A percentile compares a stretch with the other conserved stretches of the same genome.
phyloP scores from a whole-genome alignment of 306 rosid genomes.

The Styphnolobium japonicum region DNA sequence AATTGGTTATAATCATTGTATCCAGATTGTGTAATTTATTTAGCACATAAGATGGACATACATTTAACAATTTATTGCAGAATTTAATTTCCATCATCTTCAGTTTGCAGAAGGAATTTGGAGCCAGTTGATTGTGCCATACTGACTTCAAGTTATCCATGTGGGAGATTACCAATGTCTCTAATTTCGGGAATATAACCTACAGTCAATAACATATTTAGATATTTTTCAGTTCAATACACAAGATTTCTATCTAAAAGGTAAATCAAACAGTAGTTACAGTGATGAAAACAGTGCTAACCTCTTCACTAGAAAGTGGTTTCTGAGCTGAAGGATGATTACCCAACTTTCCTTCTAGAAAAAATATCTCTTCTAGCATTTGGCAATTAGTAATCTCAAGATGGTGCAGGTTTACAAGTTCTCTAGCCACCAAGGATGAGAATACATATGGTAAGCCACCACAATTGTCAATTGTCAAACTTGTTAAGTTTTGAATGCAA shows the following conservation, averaged over 20 bases:
- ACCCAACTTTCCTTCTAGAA: not conserved
- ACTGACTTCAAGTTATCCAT: not conserved
- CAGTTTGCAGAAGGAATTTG: not conserved
- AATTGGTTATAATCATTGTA: not conserved
- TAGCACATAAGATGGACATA: not conserved
- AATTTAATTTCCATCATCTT: not conserved
- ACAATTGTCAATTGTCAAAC: not conserved
- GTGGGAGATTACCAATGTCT: too few relatives aligned
- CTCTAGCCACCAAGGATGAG: too few relatives aligned
- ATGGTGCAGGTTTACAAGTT: too few relatives aligned
- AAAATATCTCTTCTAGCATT: not conserved
- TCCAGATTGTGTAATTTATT: not conserved
- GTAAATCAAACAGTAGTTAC: too few relatives aligned
- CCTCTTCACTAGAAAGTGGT: too few relatives aligned
- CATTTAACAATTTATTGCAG: not conserved
- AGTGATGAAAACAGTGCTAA: too few relatives aligned
- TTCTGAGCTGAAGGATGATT: too few relatives aligned
- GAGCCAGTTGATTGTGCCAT: not conserved
- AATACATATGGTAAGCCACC: not conserved
- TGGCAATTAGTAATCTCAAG: accelerated
- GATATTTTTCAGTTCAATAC: too few relatives aligned
- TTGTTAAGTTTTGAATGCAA: not conserved
- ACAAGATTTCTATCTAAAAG: too few relatives aligned
- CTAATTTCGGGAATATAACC: too few relatives aligned
- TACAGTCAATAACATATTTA: too few relatives aligned